phyloP scores from a whole-genome alignment of 2,329 filamentous ascomycete species.

The Aureobasidium pullulans region DNA sequence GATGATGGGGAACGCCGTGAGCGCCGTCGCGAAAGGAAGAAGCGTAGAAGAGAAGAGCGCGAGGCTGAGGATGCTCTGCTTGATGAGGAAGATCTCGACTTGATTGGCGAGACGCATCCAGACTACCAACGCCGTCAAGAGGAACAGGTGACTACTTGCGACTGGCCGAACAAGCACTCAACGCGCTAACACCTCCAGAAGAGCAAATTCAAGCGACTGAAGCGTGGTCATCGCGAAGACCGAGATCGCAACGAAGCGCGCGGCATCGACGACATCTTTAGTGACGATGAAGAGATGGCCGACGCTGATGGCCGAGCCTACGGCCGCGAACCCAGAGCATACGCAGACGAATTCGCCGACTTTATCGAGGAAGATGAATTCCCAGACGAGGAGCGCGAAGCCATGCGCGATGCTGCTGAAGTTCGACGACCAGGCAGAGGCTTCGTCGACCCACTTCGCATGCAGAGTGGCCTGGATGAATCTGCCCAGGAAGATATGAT shows the following conservation, averaged over 20 bases:
- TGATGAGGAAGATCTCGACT: slow-evolving; percentile 91
- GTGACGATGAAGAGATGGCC: slow-evolving; percentile 75
- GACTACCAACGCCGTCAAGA: slow-evolving; percentile 60
- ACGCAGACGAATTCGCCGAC: slow-evolving; percentile 73
- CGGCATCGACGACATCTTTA: slow-evolving; percentile 87
- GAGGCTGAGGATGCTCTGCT: slow-evolving; percentile 77
- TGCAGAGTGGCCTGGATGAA: slow-evolving; percentile 65
- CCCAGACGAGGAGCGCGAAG: slow-evolving; percentile 72
- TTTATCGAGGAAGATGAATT: slow-evolving; percentile 97
- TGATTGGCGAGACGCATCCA: slow-evolving; percentile 78
- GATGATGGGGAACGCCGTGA: slow-evolving; percentile 61
- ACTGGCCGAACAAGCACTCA: not conserved
- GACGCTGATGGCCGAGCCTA: slow-evolving; percentile 31
- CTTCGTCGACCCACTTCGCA: slow-evolving; percentile 61
- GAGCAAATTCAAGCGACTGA: slow-evolving; percentile 93
- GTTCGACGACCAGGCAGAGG: slow-evolving; percentile 74
- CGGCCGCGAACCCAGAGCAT: slow-evolving; percentile 36
- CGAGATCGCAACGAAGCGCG: slow-evolving; percentile 54
- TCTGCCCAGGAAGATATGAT: slow-evolving; percentile 94
- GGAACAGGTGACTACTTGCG: slow-evolving; percentile 55
- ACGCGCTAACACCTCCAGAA: slow-evolving; percentile 31
- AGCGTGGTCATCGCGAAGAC: slow-evolving; percentile 77
- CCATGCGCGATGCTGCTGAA: slow-evolving; percentile 76
- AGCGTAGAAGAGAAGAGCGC: slow-evolving; percentile 68
- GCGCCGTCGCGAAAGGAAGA: slow-evolving; percentile 59